Conservation (phyloP, 1,284 basidiomycete genomes). For the Naganishia liquefaciens region DNA sequence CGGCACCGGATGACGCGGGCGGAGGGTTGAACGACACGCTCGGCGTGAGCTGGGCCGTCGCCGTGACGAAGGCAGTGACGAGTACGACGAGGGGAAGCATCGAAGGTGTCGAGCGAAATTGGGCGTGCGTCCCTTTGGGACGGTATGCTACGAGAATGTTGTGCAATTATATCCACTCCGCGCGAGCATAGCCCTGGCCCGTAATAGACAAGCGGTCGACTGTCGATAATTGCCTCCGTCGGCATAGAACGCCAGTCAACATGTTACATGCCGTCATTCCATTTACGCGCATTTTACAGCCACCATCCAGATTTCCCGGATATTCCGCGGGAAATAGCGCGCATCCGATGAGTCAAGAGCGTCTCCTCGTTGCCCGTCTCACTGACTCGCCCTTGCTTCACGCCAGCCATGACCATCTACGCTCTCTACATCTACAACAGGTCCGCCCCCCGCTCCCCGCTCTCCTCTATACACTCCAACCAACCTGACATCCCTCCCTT, state of each 20-base stretch:
- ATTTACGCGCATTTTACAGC: background rate
- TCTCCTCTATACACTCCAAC: background rate
- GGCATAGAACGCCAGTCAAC: background rate
- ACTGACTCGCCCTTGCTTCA: background rate
- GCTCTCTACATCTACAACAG: constrained; percentile 89
- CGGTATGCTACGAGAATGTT: no score
- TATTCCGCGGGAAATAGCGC: background rate
- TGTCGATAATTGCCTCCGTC: constrained; percentile 1
- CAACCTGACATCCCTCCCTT: background rate
- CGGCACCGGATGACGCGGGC: constrained; percentile 60
- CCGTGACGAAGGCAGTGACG: background rate
- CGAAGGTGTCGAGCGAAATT: no score
- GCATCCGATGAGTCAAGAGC: background rate
- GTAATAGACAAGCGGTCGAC: background rate
- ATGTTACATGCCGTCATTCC: background rate
- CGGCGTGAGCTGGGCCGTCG: constrained; percentile 62
- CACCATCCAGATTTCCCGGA: background rate
- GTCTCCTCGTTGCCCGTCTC: background rate
- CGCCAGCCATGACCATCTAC: constrained; percentile 71
- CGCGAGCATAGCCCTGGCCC: background rate
- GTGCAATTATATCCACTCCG: background rate
- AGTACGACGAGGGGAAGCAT: background rate
- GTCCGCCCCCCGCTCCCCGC: constrained; percentile 54
- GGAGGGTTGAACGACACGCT: constrained; percentile 64
- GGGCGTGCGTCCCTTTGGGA: no score